Percentiles rank a stretch among this genome's conserved stretches.
phyloP scores from a whole-genome alignment of 139 green algal genomes.

The Haematococcus lacustris region DNA sequence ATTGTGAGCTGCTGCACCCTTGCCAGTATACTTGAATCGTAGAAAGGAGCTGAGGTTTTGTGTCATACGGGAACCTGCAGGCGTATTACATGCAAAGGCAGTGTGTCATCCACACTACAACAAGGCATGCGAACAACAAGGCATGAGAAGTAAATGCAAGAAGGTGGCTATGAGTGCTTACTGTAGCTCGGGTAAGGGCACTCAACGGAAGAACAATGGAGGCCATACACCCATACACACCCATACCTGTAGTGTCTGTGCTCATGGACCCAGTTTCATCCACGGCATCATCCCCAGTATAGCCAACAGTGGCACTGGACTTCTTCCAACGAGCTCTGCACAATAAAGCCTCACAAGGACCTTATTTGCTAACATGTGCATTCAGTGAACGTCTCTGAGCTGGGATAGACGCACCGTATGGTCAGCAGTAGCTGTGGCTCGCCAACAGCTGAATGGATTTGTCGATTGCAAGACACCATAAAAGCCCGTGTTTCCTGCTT shows the following conservation, averaged over 20 bases:
- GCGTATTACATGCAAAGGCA: too few relatives aligned
- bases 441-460: conserved; percentile 40
- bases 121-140: too few relatives aligned
- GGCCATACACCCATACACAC: too few relatives aligned
- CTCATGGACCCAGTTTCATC: conserved; percentile 24
- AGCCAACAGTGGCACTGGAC: neutral
- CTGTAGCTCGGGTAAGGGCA: too few relatives aligned
- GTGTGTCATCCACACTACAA: too few relatives aligned
- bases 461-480: conserved; percentile 40
- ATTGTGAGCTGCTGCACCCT: conserved; percentile 8
- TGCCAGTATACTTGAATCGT: conserved; percentile 29
- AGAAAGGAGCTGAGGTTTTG: conserved; percentile 36
- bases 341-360: too few relatives aligned
- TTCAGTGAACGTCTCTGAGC: neutral
- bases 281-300: neutral
- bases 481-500: conserved; percentile 39
- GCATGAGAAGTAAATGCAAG: too few relatives aligned
- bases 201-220: too few relatives aligned
- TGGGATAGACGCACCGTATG: conserved; percentile 27
- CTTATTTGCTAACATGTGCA: too few relatives aligned
- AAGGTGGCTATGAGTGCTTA: too few relatives aligned
- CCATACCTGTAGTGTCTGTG: conserved; percentile 40
- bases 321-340: conserved; percentile 2
- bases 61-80: conserved; percentile 29
- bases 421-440: conserved; percentile 45